Base-by-base conservation (phyloP, 208 protist genomes). In the Wallacemonas sp. region DNA sequence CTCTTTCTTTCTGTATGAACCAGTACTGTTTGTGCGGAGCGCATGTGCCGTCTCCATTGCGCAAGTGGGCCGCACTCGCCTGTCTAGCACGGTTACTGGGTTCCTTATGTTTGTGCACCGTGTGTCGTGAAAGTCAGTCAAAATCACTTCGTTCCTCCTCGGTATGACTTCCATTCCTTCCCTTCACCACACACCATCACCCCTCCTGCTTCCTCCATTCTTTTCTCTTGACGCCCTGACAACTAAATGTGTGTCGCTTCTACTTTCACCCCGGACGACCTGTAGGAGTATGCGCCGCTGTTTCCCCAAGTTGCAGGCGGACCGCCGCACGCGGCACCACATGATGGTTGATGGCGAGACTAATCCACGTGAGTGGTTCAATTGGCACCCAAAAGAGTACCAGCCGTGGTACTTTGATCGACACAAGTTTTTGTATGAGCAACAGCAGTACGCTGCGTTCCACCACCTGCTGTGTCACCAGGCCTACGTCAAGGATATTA, bases 391-490 rank as follows among this genome's bases (percentile, higher is more conserved):
- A 34, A 93, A 93, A 72, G 87, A 96, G 73, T 96, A 94, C 72
- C 90, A 96, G 76, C 90, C 90, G 44, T 96, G 90, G 90, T 96
- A 94, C 74, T 93, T 91, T 85, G 90, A 96, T 67, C 72, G 83
- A 0, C 90, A 96, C 72, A 94, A 93, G 49, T 96, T 96, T 68
- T 70, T 94, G n/a, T 96, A 93, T 70, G 90, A 96, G 68, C 90
- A 85, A 67, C 83, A 83, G 21, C 87, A 93, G 64, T 96, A 90
- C 41, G 86, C 85, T 16, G 72, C 80, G 3, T 72, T 82, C 27
- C 83, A 94, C 54, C 90, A 96, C 61, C 70, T 96, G 9, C 77
- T 96, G 34, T 96, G 90, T 68, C 87, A 93, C 57, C 90, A 96
- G 69, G 90, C 79, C 0, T 96, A 85, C 60, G 47, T 87, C 12